Conservation (phyloP, 306 rosid genomes). For the Echinosophora koreensis region DNA sequence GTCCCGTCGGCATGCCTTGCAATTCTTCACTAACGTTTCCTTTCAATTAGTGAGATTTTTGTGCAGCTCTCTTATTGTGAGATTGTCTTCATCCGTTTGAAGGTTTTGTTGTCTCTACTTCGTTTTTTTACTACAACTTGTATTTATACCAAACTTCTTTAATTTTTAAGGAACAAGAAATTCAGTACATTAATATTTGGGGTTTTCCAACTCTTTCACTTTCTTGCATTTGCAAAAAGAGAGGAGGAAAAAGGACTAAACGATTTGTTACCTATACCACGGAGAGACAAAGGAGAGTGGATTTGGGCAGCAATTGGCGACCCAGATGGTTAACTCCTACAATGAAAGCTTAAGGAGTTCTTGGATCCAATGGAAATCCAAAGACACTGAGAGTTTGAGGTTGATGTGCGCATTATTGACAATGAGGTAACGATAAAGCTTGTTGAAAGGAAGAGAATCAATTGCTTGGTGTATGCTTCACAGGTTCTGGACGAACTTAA, state of each 20-base stretch:
- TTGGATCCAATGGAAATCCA: slow-evolving; percentile 83
- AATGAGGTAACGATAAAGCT: slow-evolving; percentile 80
- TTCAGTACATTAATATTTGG: too few relatives aligned
- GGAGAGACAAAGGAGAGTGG: slow-evolving; percentile 72
- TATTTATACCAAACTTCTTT: too few relatives aligned
- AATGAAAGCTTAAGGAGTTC: slow-evolving; percentile 66
- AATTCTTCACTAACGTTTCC: too few relatives aligned
- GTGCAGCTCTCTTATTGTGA: too few relatives aligned
- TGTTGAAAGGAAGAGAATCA: slow-evolving; percentile 72
- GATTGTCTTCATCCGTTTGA: too few relatives aligned
- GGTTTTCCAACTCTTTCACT: too few relatives aligned
- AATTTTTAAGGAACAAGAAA: too few relatives aligned
- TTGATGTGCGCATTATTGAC: slow-evolving; percentile 74
- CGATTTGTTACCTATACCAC: slow-evolving; percentile 51
- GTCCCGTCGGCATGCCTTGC: too few relatives aligned
- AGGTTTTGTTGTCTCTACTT: too few relatives aligned
- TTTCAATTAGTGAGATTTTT: too few relatives aligned
- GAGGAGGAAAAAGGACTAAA: slow-evolving; percentile 58
- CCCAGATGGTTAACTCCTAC: slow-evolving; percentile 53
- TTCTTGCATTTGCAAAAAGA: slow-evolving; percentile 53
- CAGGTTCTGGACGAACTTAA: slow-evolving; percentile 73
- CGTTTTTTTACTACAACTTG: too few relatives aligned
- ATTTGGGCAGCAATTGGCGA: slow-evolving; percentile 52
- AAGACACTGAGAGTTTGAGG: slow-evolving; percentile 87
- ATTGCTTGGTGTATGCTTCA: slow-evolving; percentile 69